A percentile compares a stretch with the other conserved stretches of the same genome.
phyloP scores from a whole-genome alignment of 345 rosid genomes.

The Hevea brasiliensis region DNA sequence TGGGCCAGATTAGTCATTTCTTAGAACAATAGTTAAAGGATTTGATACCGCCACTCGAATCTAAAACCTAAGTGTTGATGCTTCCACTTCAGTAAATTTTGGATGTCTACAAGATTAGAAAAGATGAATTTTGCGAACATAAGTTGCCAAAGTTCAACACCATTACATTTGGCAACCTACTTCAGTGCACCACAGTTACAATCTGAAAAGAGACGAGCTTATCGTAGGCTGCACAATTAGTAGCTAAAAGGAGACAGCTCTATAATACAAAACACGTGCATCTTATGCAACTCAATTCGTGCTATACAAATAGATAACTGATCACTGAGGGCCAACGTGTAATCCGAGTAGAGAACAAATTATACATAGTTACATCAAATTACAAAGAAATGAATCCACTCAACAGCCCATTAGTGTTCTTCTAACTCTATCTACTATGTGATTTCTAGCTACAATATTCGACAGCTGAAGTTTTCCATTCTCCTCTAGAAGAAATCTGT shows the following conservation, averaged over 20 bases:
- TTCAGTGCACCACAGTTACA: not conserved
- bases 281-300: not conserved
- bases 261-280: constrained; percentile 7
- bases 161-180: not conserved
- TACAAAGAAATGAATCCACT: constrained; percentile 20
- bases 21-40: too few relatives aligned
- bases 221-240: too few relatives aligned
- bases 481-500: constrained; percentile 78
- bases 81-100: too few relatives aligned
- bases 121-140: too few relatives aligned
- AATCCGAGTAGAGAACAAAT: not conserved
- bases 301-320: not conserved
- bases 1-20: too few relatives aligned
- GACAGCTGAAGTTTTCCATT: constrained; percentile 41
- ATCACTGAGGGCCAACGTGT: not conserved
- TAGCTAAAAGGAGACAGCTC: not conserved
- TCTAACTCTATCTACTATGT: constrained; percentile 69
- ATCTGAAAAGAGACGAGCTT: not conserved
- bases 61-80: too few relatives aligned
- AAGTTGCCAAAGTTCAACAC: too few relatives aligned
- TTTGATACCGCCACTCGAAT: too few relatives aligned
- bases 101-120: too few relatives aligned
- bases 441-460: constrained; percentile 42
- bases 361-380: not conserved
- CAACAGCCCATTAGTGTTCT: constrained; percentile 82